Conservation (phyloP, 306 rosid species). For the Citrullus amarus region DNA sequence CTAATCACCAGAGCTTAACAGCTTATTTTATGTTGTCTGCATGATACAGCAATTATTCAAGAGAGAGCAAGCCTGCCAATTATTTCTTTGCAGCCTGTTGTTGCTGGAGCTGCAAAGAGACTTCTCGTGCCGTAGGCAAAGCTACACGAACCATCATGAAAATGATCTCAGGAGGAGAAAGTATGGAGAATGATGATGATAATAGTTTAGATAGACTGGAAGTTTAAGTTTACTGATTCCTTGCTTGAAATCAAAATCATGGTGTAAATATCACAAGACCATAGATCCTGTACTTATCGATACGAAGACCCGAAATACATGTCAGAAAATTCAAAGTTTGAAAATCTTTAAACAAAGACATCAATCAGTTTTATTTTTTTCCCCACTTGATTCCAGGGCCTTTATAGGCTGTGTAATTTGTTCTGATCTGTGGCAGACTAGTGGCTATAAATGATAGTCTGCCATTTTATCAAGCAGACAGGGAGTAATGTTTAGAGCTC, state of each 20-base stretch:
- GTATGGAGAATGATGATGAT: slow-evolving; percentile 30
- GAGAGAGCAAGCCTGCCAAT: slow-evolving; percentile 83
- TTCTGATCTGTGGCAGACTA: neutral
- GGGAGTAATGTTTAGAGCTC: neutral
- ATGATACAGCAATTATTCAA: slow-evolving; percentile 67
- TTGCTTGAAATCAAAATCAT: neutral
- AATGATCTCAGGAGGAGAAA: slow-evolving; percentile 48
- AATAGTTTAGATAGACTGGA: slow-evolving; percentile 37
- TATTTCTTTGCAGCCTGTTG: slow-evolving; percentile 72
- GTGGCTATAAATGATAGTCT: neutral
- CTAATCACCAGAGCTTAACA: neutral
- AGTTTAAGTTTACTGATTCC: slow-evolving; percentile 13
- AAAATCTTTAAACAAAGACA: neutral
- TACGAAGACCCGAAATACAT: neutral
- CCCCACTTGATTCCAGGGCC: neutral
- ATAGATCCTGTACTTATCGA: neutral
- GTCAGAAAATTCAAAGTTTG: neutral
- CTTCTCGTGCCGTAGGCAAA: slow-evolving; percentile 65
- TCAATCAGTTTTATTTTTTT: neutral
- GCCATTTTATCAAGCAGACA: neutral
- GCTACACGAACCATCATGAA: slow-evolving; percentile 67
- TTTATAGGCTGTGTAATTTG: neutral
- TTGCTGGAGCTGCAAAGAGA: slow-evolving; percentile 87
- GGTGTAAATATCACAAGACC: slow-evolving; percentile 8
- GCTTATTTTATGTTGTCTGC: neutral